Evolutionary conservation across 495 filamentous ascomycete species (phyloP).

Genomic region (Trichoderma orchidacearum): DNA sequence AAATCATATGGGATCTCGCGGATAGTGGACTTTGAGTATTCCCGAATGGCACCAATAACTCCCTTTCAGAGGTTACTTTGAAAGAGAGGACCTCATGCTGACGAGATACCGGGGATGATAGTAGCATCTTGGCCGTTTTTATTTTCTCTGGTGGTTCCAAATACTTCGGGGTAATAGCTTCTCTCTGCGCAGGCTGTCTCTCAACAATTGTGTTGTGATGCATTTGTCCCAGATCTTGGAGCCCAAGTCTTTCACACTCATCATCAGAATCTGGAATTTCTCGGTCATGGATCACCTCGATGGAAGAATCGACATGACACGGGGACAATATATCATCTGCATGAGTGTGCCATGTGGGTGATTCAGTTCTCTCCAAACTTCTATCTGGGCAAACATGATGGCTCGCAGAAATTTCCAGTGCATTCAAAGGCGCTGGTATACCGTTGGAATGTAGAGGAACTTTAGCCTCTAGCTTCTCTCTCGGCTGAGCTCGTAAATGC

Average conservation of each 20-base stretch:
- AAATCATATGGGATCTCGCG: neutral
- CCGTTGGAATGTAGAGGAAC: neutral
- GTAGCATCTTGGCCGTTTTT: neutral
- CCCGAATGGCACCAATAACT: neutral
- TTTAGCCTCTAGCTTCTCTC: too few relatives aligned
- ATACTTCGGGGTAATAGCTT: neutral
- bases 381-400: neutral
- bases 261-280: conserved; percentile 2
- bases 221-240: neutral
- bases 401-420: neutral
- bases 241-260: neutral
- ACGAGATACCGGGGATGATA: too few relatives aligned
- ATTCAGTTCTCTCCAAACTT: neutral
- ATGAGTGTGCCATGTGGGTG: neutral
- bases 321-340: neutral
- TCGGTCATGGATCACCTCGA: neutral
- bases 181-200: neutral
- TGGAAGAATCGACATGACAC: neutral
- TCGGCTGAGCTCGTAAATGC: too few relatives aligned
- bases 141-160: neutral
- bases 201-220: neutral
- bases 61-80: neutral
- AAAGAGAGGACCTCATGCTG: too few relatives aligned
- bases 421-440: neutral
- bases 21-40: neutral